These are phyloP conservation scores for Bassia scoparia DNA, from an alignment of 148 eudicot genomes.

Conservation along the genomic window DNA sequence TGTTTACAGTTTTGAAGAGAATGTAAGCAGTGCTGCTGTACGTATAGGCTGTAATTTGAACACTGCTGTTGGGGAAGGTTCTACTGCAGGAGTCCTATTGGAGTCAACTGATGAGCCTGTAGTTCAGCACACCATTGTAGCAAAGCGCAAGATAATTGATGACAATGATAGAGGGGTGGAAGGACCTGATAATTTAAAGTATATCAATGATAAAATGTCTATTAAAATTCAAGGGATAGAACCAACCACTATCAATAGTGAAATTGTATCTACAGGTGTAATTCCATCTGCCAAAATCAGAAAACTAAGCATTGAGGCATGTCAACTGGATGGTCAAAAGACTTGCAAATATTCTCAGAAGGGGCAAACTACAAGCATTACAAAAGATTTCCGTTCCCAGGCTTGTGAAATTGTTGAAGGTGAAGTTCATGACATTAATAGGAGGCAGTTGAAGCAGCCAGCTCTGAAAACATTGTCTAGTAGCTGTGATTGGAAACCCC, in stretches of 20 bases:
- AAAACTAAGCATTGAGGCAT: conserved; percentile 12
- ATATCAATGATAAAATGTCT: conserved; percentile 40
- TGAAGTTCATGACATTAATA: conserved; percentile 28
- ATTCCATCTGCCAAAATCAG: conserved; percentile 17
- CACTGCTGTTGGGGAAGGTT: conserved; percentile 10
- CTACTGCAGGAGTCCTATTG: conserved; percentile 2
- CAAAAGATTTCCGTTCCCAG: conserved; percentile 12
- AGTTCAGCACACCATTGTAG: conserved; percentile 25
- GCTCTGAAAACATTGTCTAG: conserved; percentile 22
- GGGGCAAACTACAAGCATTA: conserved; percentile 10
- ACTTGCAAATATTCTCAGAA: conserved; percentile 10
- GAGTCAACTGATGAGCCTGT: conserved; percentile 17
- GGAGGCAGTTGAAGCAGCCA: conserved; percentile 29
- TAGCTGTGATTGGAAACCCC: conserved; percentile 59
- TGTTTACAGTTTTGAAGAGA: conserved; percentile 9
- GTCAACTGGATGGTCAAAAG: conserved; percentile 10
- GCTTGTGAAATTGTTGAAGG: conserved; percentile 20
- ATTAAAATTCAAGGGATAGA: conserved; percentile 27
- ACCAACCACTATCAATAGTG: conserved; percentile 7
- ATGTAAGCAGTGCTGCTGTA: conserved; percentile 13
- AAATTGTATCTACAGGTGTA: conserved; percentile 22
- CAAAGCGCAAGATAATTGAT: conserved; percentile 34
- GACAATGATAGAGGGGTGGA: conserved; percentile 24
- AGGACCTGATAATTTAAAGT: conserved; percentile 24
- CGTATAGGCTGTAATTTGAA: conserved; percentile 1